Evolutionary conservation across 2,329 filamentous ascomycete genomes (phyloP).

Genomic region (Colletotrichum sp.): DNA sequence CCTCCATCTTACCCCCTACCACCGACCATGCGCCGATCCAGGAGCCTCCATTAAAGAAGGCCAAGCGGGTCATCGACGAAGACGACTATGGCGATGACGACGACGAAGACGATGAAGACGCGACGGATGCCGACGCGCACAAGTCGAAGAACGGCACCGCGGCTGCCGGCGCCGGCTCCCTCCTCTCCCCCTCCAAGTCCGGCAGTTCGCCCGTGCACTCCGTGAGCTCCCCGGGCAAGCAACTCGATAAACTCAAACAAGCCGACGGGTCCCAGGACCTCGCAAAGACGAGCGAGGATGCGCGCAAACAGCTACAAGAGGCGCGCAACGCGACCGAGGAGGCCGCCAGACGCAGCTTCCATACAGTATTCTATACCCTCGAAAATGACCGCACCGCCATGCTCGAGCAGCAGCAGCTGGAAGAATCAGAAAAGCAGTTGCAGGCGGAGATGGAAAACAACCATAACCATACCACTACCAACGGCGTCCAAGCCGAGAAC

Average conservation of each 20-base stretch:
- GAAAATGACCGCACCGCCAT: constrained; percentile 96
- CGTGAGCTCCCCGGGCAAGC: constrained; percentile 63
- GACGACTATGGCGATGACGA: constrained; percentile 89
- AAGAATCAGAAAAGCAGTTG: constrained; percentile 94
- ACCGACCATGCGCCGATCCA: constrained; percentile 64
- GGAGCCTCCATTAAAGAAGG: constrained; percentile 73
- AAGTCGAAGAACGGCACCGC: constrained; percentile 55
- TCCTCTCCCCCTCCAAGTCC: constrained; percentile 73
- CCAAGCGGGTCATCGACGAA: constrained; percentile 79
- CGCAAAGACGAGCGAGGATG: constrained; percentile 80
- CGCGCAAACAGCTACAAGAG: constrained; percentile 91
- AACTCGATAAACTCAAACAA: constrained; percentile 55
- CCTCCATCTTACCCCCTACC: constrained; percentile 54
- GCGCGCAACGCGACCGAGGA: constrained; percentile 91
- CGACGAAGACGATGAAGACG: constrained; percentile 74
- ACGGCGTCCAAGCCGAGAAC: constrained; percentile 61
- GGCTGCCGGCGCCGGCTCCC: constrained; percentile 58
- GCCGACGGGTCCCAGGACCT: constrained; percentile 53
- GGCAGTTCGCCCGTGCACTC: constrained; percentile 70
- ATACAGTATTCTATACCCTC: constrained; percentile 92
- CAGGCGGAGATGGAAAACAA: constrained; percentile 90
- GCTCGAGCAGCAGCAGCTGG: constrained; percentile 95
- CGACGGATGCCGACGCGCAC: constrained; percentile 62
- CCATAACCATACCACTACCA: constrained; percentile 53
- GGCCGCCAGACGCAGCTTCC: constrained; percentile 86